Base-by-base conservation (phyloP, 192 early-diverging fungal species). In the Coemansia sp. region DNA sequence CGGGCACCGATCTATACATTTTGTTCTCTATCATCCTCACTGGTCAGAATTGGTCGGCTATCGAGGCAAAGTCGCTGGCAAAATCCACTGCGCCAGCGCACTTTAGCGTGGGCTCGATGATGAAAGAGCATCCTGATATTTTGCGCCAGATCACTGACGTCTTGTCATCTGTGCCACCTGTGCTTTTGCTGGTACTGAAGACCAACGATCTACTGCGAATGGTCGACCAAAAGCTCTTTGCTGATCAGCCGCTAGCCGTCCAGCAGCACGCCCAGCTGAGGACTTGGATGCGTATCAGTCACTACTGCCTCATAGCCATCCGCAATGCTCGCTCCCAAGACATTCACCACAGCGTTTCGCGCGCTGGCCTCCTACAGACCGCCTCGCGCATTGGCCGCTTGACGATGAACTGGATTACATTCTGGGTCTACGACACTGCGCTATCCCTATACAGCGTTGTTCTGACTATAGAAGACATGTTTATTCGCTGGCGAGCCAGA, bases 1-100 rank as follows among this genome's bases (percentile, higher is more conserved):
- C 89, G 42, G 92, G 90, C 22, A 92, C 94, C 16, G 91, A 94
- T 69, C 85, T 91, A 13, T 94, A 98, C 84, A 74, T 87, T 10
- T 73, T 98, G 27, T 96, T 98, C 68, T 91, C 96, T 1, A 90
- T 86, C 29, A 94, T 98, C 73, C 73, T 98, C 47, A 96, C 95
- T 0, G 96, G 95, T 4, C 90, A 93, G 38, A 86, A 89, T 57
- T 95, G 95, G 94, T 80, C 87, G 31, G 89, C 89, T 8, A 93
- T 96, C 27, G 69, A 78, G 49, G 29, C 61, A 15, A 77, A 79
- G 68, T 51, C 69, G 20, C 75, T 85, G 33, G 47, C 82, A 10
- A 68, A 75, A 5, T 74, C 84, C 12, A 80, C 85, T 2, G 59
- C 70, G 3, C 82, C 89, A 13, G 74, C 80, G 0, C 31, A 64